phyloP scores from a whole-genome alignment of 208 protist species.

The Acanthamoeba healyi region DNA sequence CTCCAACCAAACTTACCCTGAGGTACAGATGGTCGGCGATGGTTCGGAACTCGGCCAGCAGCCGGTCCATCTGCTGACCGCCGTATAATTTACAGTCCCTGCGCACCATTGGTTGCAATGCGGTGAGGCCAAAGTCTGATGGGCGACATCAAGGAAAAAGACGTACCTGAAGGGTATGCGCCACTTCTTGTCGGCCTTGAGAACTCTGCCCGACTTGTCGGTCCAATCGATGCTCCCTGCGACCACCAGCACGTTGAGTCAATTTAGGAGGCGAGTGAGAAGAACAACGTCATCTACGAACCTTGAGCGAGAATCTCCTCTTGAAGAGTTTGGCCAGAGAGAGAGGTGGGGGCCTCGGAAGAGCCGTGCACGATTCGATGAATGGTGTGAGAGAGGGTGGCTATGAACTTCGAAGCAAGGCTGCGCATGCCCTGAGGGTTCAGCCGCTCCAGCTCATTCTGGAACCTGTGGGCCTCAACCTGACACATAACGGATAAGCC shows the following conservation, averaged over 20 bases:
- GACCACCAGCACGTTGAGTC: not conserved
- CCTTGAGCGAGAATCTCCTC: constrained; percentile 29
- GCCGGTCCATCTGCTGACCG: constrained; percentile 49
- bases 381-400: not conserved
- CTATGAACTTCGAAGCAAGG: not conserved
- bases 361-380: constrained; percentile 37
- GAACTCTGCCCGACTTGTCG: constrained; percentile 13
- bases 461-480: not conserved
- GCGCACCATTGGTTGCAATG: too few species aligned
- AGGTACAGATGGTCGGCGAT: constrained; percentile 57
- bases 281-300: too few species aligned
- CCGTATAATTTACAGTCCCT: constrained; percentile 59
- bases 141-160: not conserved
- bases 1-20: too few species aligned
- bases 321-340: constrained; percentile 25
- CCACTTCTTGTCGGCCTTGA: constrained; percentile 24
- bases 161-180: constrained; percentile 37
- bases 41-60: constrained; percentile 30
- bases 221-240: constrained; percentile 36
- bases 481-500: not conserved
- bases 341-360: not conserved
- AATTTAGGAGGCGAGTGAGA: not conserved
- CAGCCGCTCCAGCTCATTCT: constrained; percentile 32
- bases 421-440: constrained; percentile 50
- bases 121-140: too few species aligned